Conservation (phyloP, 257 asterid species). For the Pogostemon cablin region DNA sequence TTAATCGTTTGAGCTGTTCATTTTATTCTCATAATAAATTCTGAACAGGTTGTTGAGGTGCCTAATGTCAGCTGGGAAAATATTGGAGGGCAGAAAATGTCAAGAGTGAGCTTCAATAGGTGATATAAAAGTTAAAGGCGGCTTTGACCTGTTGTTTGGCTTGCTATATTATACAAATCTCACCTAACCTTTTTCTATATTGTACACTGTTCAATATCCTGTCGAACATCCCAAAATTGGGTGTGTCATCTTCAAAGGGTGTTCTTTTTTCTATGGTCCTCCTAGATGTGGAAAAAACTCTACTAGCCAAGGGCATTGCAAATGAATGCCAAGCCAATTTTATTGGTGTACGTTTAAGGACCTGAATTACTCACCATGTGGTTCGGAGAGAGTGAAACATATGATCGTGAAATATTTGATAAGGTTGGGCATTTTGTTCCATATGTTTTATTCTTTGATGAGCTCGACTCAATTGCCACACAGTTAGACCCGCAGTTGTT, state of each 20-base stretch:
- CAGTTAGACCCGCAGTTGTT: constrained; percentile 35
- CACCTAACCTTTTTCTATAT: constrained; percentile 22
- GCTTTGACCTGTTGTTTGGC: neutral
- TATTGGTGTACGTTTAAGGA: constrained; percentile 50
- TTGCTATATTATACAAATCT: constrained; percentile 4
- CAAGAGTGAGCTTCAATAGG: constrained; percentile 56
- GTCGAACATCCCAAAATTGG: constrained; percentile 74
- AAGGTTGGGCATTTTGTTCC: constrained; percentile 67
- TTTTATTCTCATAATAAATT: constrained; percentile 18
- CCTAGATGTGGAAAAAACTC: constrained; percentile 66
- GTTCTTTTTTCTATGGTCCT: constrained; percentile 60
- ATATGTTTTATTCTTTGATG: constrained; percentile 59
- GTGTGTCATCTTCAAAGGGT: constrained; percentile 72
- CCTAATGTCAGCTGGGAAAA: no score
- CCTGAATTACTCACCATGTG: constrained; percentile 67
- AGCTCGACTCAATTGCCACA: constrained; percentile 60
- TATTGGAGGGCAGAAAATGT: no score
- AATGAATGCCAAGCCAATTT: constrained; percentile 66
- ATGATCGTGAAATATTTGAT: constrained; percentile 60
- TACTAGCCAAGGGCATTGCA: constrained; percentile 63
- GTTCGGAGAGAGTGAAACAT: constrained; percentile 75
- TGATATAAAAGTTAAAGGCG: constrained; percentile 25
- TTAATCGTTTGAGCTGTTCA: no score
- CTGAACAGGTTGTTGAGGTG: no score
- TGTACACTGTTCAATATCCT: constrained; percentile 64